These are phyloP conservation scores for Aspergillus carlsbadensis DNA, from an alignment of 495 filamentous ascomycete species.

Conservation along the genomic window DNA sequence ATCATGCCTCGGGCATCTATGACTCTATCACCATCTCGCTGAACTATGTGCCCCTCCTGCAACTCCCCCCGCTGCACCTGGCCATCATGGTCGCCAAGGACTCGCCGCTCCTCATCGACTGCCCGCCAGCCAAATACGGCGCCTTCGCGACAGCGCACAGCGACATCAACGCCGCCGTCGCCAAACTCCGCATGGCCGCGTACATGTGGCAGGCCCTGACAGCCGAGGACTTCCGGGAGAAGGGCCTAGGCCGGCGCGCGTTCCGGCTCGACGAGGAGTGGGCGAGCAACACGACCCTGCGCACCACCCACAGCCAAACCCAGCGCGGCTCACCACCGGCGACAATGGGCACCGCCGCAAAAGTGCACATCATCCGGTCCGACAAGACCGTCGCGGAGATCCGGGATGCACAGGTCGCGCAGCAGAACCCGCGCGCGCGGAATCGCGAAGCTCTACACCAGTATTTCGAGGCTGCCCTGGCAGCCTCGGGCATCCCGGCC, in stretches of 20 bases:
- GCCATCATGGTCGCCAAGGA: not conserved
- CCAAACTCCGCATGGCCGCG: not conserved
- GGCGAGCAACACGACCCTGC: not conserved
- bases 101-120: not conserved
- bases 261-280: slow-evolving; percentile 1
- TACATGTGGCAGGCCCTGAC: slow-evolving; percentile 2
- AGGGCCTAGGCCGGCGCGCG: not conserved
- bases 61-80: not conserved
- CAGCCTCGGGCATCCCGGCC: not conserved
- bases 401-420: not conserved
- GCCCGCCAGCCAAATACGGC: not conserved
- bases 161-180: not conserved
- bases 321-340: not conserved
- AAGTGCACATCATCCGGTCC: not conserved
- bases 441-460: not conserved
- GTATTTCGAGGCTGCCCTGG: not conserved
- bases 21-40: not conserved
- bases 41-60: not conserved
- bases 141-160: not conserved
- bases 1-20: not conserved
- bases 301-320: not conserved
- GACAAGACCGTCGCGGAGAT: not conserved
- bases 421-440: not conserved
- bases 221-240: not conserved
- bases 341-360: not conserved